Percentiles rank a stretch among this genome's conserved stretches.
These are phyloP conservation scores for Eutrema heterophyllum DNA, from an alignment of 345 rosid species.

Conservation along the genomic window DNA sequence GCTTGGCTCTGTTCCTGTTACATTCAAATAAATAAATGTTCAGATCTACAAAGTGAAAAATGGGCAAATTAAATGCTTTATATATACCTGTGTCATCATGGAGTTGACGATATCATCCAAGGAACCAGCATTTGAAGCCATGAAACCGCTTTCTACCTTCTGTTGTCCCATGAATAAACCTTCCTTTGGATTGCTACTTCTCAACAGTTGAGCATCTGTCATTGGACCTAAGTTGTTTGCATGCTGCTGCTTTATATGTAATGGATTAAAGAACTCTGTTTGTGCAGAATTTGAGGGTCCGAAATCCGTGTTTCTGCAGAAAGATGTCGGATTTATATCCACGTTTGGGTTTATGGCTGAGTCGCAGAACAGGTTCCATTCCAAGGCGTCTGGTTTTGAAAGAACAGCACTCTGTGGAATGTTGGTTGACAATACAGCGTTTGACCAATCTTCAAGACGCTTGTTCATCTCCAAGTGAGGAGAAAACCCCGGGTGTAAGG, in stretches of 20 bases:
- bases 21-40: not conserved
- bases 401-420: constrained; percentile 22
- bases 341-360: constrained; percentile 15
- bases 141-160: constrained; percentile 34
- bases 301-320: constrained; percentile 33
- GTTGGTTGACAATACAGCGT: constrained; percentile 30
- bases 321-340: constrained; percentile 32
- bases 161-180: constrained; percentile 40
- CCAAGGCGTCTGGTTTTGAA: constrained; percentile 29
- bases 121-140: constrained; percentile 42
- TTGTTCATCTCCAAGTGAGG: constrained; percentile 31
- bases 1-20: constrained; percentile 47
- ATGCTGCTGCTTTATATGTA: constrained; percentile 32
- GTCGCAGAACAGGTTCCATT: constrained; percentile 38
- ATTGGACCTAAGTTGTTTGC: constrained; percentile 27
- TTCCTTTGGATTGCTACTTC: constrained; percentile 24
- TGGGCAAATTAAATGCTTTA: not conserved
- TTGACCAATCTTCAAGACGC: constrained; percentile 46
- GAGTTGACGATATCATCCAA: constrained; percentile 53
- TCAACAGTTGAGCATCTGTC: constrained; percentile 27
- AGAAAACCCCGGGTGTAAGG: constrained; percentile 12
- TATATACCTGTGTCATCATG: constrained; percentile 45
- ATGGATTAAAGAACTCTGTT: constrained; percentile 24
- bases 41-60: not conserved
- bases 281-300: constrained; percentile 33